Base-by-base conservation (phyloP, 768 basidiomycete species). In the Termitomyces sp. region DNA sequence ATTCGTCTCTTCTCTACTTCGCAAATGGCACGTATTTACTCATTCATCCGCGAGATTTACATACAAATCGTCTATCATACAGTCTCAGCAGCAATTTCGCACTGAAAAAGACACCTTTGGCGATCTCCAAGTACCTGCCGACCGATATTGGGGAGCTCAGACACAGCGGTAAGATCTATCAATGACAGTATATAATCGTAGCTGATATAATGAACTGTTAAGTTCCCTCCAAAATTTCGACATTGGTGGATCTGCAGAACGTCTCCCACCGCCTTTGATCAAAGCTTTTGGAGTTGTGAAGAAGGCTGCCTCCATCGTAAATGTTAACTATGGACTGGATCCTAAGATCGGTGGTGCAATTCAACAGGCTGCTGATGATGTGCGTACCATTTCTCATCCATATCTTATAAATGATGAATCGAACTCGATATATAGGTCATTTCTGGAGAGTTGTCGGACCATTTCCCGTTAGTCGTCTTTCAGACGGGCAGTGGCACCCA, bases 401-500 rank as follows among this genome's bases (percentile, higher is more conserved):
- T 19, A 30, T 51, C 30, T 23, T 51, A 19, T 4, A 33, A 17
- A 19, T 15, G 42, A 48, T 51, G 26, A 44, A 28, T 53, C 55
- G 17, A 54, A 53, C 19, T 52, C 46, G 21, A 48, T 54, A 54
- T 56, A 30, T 63, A 95, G 94, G 96, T 99, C 64, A 98, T 98
- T 69, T 91, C 91, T 45, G 96, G 95, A 51, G 91, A 94, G 70
- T 81, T 99, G 57, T 80, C 88, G 21, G 94, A 94, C 63, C 91
- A 99, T 73, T 99, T 99, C 76, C 97, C 97, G 26, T 78, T 99
- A 40, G 97, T 99, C 38, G 95, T 99, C 42, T 99, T 98, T 83
- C 97, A 99, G 73, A 99, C 97, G 23, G 97, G 97, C 58, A 95
- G 92, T 55, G 97, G 97, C 19, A 99, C 97, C 1, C 97, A 99